Percentiles rank a stretch among this genome's conserved stretches.
phyloP scores from a whole-genome alignment of 495 filamentous ascomycete genomes.

The Penicillium maclennaniae region DNA sequence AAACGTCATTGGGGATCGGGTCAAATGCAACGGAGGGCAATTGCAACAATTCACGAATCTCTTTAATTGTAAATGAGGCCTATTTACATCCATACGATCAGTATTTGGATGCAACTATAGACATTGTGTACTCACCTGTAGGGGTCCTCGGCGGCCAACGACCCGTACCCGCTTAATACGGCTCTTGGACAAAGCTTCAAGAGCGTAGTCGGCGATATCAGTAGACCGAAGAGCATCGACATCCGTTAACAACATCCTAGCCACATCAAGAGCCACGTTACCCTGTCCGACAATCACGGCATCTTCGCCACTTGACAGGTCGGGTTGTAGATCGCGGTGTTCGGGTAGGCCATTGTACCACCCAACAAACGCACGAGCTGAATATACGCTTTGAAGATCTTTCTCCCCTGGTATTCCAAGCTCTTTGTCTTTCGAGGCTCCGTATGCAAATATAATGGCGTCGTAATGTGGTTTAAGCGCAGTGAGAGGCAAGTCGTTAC shows the following conservation, averaged over 20 bases:
- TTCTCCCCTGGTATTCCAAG: slow-evolving; percentile 81
- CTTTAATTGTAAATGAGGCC: slow-evolving; percentile 93
- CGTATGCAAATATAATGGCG: slow-evolving; percentile 89
- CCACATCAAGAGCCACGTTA: slow-evolving; percentile 93
- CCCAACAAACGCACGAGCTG: slow-evolving; percentile 89
- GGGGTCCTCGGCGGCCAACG: slow-evolving; percentile 79
- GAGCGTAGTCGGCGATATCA: slow-evolving; percentile 80
- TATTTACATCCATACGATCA: slow-evolving; percentile 23
- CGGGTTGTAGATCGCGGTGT: slow-evolving; percentile 69
- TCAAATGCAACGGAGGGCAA: slow-evolving; percentile 71
- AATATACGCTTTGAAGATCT: slow-evolving; percentile 67
- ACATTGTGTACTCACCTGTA: slow-evolving; percentile 57
- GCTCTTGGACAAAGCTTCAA: slow-evolving; percentile 69
- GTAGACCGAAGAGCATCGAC: slow-evolving; percentile 71
- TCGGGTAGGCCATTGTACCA: slow-evolving; percentile 98
- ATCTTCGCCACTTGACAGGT: slow-evolving; percentile 73
- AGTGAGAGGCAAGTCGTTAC: slow-evolving; percentile 64
- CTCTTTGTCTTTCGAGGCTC: slow-evolving; percentile 75
- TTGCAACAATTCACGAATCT: slow-evolving; percentile 79
- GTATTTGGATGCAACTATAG: neutral
- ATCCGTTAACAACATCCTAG: slow-evolving; percentile 74
- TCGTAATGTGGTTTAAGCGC: slow-evolving; percentile 80
- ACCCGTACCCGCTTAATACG: slow-evolving; percentile 75
- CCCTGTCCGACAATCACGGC: slow-evolving; percentile 91
- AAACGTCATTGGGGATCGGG: slow-evolving; percentile 57